Percentiles rank a stretch among this genome's conserved stretches.
Evolutionary conservation across 2,329 filamentous ascomycete species (phyloP).

Genomic region (Magnaporthiopsis incrustans): DNA sequence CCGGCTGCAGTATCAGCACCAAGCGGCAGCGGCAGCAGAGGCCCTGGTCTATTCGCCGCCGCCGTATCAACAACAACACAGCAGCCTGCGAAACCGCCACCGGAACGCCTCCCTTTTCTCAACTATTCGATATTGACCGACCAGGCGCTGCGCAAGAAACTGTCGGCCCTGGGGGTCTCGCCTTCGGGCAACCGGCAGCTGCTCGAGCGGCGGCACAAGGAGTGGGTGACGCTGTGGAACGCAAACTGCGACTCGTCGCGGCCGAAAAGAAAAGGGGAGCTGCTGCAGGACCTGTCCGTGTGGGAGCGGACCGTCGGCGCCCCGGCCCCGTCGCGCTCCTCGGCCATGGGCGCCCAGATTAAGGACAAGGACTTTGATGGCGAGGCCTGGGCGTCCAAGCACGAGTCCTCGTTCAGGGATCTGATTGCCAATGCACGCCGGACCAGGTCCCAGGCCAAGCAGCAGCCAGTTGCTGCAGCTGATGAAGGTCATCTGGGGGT

Average conservation of each 20-base stretch:
- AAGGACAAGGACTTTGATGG: conserved; percentile 88
- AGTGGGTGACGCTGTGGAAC: conserved; percentile 96
- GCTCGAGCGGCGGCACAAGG: conserved; percentile 73
- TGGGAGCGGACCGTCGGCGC: conserved; percentile 84
- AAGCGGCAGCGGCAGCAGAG: background rate
- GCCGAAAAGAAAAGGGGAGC: conserved; percentile 61
- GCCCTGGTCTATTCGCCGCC: background rate
- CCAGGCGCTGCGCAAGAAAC: conserved; percentile 65
- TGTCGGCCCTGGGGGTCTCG: conserved; percentile 72
- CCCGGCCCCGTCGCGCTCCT: conserved; percentile 16
- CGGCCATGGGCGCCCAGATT: conserved; percentile 41
- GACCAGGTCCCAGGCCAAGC: conserved; percentile 36
- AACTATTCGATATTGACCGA: conserved; percentile 89
- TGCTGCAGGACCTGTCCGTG: conserved; percentile 69
- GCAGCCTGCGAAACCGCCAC: conserved; percentile 22
- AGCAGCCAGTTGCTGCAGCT: conserved; percentile 13
- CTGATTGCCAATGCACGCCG: conserved; percentile 69
- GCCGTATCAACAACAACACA: background rate
- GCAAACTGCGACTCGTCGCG: conserved; percentile 83
- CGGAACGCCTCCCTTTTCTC: conserved; percentile 66
- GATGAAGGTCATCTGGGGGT: too few species aligned
- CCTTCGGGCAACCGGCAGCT: conserved; percentile 58
- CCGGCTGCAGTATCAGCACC: background rate
- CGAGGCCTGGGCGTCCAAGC: conserved; percentile 62
- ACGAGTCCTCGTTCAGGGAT: conserved; percentile 68